Percentiles rank a stretch among this genome's conserved stretches.
Conservation (phyloP, 176 grass and related monocot genomes). For the Juncus effusus region DNA sequence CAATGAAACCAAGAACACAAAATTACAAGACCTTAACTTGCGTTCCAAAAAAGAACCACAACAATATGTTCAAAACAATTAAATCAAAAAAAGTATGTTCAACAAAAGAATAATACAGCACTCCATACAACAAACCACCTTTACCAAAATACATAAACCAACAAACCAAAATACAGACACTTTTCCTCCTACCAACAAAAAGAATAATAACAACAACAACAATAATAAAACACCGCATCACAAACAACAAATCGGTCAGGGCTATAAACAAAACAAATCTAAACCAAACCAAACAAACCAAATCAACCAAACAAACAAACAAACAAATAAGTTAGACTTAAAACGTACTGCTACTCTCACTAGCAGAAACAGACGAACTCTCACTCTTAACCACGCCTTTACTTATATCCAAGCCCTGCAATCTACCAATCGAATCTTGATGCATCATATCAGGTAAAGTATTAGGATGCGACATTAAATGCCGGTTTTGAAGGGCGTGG, state of each 20-base stretch:
- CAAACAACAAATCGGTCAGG: conserved; percentile 31
- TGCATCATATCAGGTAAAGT: conserved; percentile 74
- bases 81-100: too few relatives aligned
- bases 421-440: conserved; percentile 57
- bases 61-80: conserved; percentile 10
- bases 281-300: not conserved
- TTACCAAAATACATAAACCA: conserved; percentile 36
- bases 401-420: conserved; percentile 81
- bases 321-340: conserved; percentile 47
- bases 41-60: conserved; percentile 14
- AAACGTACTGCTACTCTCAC: conserved; percentile 83
- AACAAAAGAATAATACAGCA: not conserved
- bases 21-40: conserved; percentile 21
- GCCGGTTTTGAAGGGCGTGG: conserved; percentile 35
- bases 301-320: not conserved
- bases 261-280: conserved; percentile 64
- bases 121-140: conserved; percentile 36
- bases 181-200: conserved; percentile 55
- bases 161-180: conserved; percentile 55
- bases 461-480: conserved; percentile 48
- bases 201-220: conserved; percentile 60
- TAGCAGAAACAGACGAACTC: conserved; percentile 73
- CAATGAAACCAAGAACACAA: not conserved
- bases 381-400: conserved; percentile 76
- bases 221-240: conserved; percentile 11